Evolutionary conservation across 129 eudicot species (phyloP), one percentile per base, ranked within the genome.

Genomic region (Dittrichia graveolens): DNA sequence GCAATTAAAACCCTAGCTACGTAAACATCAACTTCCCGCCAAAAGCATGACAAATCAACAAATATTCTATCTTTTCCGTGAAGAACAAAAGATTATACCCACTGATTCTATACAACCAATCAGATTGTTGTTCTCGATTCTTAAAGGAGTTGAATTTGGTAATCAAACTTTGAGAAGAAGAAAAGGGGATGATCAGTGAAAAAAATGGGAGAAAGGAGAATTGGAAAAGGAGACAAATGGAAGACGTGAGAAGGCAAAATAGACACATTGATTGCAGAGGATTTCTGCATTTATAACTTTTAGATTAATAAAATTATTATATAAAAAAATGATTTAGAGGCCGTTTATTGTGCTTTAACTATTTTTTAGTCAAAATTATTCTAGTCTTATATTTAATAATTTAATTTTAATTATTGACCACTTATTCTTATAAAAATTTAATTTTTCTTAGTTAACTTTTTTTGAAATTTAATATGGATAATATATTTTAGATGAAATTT

Each of bases 201-300:
- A 34, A 15, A 42, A 68, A 54, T 11, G 31, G 67, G 42, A 38
- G 62, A 44, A 19, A 24, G 31, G 31, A 24, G 31, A n/a, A 46
- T 6, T 59, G 63, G 18, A 62, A 71, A 50, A 57, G 69, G 37
- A 56, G 66, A 68, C 71, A 58, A 79, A 73, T 59, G 62, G 76
- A 70, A 70, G 86, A 65, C 83, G 86, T 78, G 76, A 79, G 70
- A 78, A 72, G 70, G 82, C 74, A 79, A 75, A 46, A 76, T 41
- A 66, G 58, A 78, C 75, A 56, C 84, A 71, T 75, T 74, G 65
- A 67, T 77, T 78, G 85, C 70, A 86, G 88, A 75, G 80, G 75
- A 67, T 71, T 81, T 86, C 68, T 78, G 80, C 79, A 80, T 69
- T 66, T 48, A 42, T 69, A 71, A 61, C 71, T 10, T 61, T 76